These are phyloP conservation scores for Dendrothele bispora DNA, from an alignment of 768 basidiomycete genomes.

Conservation along the genomic window DNA sequence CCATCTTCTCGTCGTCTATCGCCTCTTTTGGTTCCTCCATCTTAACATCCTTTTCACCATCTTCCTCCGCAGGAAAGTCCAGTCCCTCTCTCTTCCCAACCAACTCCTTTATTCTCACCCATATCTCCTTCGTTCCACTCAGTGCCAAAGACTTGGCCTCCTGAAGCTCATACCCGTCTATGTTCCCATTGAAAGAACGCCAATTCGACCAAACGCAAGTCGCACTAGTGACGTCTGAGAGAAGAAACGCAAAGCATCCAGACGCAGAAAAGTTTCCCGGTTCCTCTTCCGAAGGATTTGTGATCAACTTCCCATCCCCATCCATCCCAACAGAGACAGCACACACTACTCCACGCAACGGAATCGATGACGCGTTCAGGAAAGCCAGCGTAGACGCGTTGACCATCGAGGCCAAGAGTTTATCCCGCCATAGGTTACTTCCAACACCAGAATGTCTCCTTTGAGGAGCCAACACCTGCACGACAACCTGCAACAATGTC, in stretches of 20 bases:
- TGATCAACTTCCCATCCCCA: conserved; percentile 33
- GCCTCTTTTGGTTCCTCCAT: too few species aligned
- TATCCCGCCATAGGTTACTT: conserved; percentile 33
- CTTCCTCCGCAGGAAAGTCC: too few species aligned
- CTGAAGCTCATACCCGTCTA: too few species aligned
- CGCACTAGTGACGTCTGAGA: conserved; percentile 30
- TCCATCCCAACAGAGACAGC: conserved; percentile 56
- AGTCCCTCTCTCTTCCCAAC: too few species aligned
- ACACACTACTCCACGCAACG: conserved; percentile 74
- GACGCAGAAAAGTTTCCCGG: conserved; percentile 32
- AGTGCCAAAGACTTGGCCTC: too few species aligned
- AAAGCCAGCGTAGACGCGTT: conserved; percentile 73
- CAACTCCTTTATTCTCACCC: too few species aligned
- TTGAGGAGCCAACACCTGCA: conserved; percentile 53
- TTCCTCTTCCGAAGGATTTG: conserved; percentile 55
- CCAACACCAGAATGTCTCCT: conserved; percentile 16
- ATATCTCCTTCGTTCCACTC: too few species aligned
- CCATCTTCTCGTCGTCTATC: too few species aligned
- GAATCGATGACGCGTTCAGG: conserved; percentile 66
- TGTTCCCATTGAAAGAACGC: conserved; percentile 31
- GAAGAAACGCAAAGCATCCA: conserved; percentile 74
- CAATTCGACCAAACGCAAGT: conserved; percentile 62
- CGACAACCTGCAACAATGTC: conserved; percentile 74
- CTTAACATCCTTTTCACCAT: too few species aligned
- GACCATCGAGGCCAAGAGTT: conserved; percentile 61